These are phyloP conservation scores for Yarrowia sp. DNA, from an alignment of 805 yeast genomes.

Conservation along the genomic window DNA sequence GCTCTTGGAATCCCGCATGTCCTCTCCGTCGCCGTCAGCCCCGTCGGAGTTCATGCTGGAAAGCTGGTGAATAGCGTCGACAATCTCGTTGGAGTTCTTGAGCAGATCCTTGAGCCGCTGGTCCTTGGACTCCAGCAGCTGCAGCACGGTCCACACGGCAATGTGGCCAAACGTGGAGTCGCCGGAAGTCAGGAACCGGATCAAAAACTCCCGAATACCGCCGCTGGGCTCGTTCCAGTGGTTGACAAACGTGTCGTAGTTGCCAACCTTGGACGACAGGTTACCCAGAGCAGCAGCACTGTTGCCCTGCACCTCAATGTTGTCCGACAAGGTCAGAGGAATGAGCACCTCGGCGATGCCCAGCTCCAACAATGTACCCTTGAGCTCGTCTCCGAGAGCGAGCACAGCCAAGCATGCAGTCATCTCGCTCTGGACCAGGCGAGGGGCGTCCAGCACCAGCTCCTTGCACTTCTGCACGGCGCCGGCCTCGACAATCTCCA, in stretches of 20 bases:
- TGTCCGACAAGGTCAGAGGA: constrained; percentile 85
- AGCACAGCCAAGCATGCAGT: constrained; percentile 97
- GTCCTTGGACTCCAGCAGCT: constrained; percentile 87
- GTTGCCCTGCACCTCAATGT: constrained; percentile 96
- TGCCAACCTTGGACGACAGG: constrained; percentile 86
- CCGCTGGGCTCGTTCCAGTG: constrained; percentile 82
- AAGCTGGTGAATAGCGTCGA: constrained; percentile 48
- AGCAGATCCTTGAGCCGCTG: constrained; percentile 55
- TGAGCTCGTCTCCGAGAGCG: constrained; percentile 94
- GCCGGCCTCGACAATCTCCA: constrained; percentile 91
- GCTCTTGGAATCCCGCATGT: constrained; percentile 38
- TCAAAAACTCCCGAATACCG: constrained; percentile 84
- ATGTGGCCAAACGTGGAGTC: constrained; percentile 97
- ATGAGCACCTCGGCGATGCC: constrained; percentile 87
- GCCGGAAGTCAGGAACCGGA: constrained; percentile 77
- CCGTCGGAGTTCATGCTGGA: constrained; percentile 44
- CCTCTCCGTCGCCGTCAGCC: constrained; percentile 35
- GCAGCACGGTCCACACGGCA: constrained; percentile 95
- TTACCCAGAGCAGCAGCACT: constrained; percentile 98
- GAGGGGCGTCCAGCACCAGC: constrained; percentile 83
- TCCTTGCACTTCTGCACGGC: constrained; percentile 93
- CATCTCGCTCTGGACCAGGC: constrained; percentile 92
- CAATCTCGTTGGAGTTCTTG: constrained; percentile 48
- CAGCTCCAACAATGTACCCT: constrained; percentile 79
- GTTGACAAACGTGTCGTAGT: constrained; percentile 77